Percentiles rank a stretch among this genome's conserved stretches.
phyloP scores from a whole-genome alignment of 2,329 filamentous ascomycete genomes.

The Ophiostoma sp. region DNA sequence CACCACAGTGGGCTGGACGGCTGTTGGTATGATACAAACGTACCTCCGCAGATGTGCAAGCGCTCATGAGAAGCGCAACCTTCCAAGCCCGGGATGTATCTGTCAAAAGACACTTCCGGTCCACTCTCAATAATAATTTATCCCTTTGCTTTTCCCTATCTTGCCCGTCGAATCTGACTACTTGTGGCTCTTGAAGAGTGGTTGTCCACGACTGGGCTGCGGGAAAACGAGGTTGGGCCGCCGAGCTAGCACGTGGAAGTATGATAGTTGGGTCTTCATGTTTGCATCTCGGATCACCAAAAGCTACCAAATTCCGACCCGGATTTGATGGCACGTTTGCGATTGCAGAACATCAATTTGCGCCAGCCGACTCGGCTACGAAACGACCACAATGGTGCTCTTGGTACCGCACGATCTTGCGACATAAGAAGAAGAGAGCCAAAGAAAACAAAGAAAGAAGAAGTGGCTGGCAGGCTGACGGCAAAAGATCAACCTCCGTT shows the following conservation, averaged over 20 bases:
- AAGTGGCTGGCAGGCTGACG: background rate
- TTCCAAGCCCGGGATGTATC: background rate
- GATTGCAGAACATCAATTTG: background rate
- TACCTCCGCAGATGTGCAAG: background rate
- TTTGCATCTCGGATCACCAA: background rate
- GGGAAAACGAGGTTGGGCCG: background rate
- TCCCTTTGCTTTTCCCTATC: background rate
- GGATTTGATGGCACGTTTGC: background rate
- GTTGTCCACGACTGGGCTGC: background rate
- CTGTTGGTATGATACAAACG: background rate
- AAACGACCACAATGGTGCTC: background rate
- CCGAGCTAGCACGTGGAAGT: background rate
- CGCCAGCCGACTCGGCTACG: background rate
- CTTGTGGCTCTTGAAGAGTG: background rate
- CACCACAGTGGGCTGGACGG: background rate
- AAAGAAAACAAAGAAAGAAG: background rate
- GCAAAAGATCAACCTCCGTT: background rate
- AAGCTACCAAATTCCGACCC: background rate
- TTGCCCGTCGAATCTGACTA: background rate
- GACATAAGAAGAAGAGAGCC: background rate
- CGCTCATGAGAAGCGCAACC: background rate
- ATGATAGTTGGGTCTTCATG: background rate
- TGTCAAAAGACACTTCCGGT: background rate
- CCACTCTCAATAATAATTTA: background rate
- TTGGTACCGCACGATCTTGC: background rate